Evolutionary conservation across 2,329 filamentous ascomycete genomes (phyloP), one percentile per base, ranked within the genome.

Genomic region (Venturia carpophila): DNA sequence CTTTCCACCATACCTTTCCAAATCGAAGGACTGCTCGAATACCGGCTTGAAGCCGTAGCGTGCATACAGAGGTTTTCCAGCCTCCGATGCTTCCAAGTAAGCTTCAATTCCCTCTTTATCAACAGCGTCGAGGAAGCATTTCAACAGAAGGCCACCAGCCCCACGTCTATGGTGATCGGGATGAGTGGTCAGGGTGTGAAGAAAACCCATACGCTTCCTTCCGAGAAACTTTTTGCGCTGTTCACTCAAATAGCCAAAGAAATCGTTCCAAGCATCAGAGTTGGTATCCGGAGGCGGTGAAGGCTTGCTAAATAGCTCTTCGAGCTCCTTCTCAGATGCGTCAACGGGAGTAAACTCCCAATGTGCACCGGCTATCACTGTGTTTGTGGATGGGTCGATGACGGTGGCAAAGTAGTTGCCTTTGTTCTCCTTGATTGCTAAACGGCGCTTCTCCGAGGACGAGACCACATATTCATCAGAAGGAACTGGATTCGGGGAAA

Each of bases 161-260:
- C 79, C 79, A 42, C 73, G 72, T 1, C 76, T 67, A 21, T 76
- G 76, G 39, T 79, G 73, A 1, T 73, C 72, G 0, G 77, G 77
- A 66, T 75, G 72, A 34, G 76, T 78, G 1, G 67, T 70, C 19
- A 77, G 67, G 9, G 74, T 60, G 52, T 68, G 67, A 6, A 70
- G 60, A 21, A 63, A 34, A 17, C 27, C 64, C 24, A 58, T 47
- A 7, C 63, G 64, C 30, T 19, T 47, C 11, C 34, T 66, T 4
- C 65, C 65, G 17, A 66, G 62, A 27, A 41, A 21, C n/a, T 42
- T 43, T 43, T 60, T 37, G 9, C 63, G 52, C 17, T 39, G 37
- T 21, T 66, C 52, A 45, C 43, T 30, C 11, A 66, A 37, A 41
- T 66, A 37, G 34, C 63, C 65, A 60, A 66, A 66, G 63, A 66